A percentile compares a stretch with the other conserved stretches of the same genome.
Conservation (phyloP, 768 basidiomycete genomes). For the Rhodotorula taiwanensis region DNA sequence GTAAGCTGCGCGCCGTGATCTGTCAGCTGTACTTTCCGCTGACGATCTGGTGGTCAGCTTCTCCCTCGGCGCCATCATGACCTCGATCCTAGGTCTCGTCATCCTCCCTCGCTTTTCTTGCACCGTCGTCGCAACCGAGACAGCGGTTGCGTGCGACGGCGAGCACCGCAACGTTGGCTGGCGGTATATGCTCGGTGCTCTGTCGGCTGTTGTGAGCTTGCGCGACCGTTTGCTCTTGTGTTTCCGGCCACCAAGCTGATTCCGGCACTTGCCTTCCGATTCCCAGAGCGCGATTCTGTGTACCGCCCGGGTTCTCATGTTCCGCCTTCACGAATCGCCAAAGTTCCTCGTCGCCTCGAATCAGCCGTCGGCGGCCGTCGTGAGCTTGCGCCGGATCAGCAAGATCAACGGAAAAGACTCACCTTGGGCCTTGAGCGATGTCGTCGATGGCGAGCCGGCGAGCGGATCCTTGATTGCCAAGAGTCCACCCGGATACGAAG, state of each 20-base stretch:
- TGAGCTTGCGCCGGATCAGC: slow-evolving; percentile 75
- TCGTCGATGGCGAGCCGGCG: slow-evolving; percentile 47
- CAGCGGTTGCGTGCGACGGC: slow-evolving; percentile 55
- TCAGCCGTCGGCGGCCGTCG: slow-evolving; percentile 72
- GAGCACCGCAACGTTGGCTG: slow-evolving; percentile 72
- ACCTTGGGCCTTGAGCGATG: slow-evolving; percentile 63
- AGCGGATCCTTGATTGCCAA: not conserved
- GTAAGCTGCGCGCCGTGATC: slow-evolving; percentile 16
- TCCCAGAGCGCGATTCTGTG: slow-evolving; percentile 88
- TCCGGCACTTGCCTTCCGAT: no score
- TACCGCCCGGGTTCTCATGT: slow-evolving; percentile 74
- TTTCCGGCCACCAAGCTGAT: no score
- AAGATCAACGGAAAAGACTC: slow-evolving; percentile 74
- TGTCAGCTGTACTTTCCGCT: not conserved
- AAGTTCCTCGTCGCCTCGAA: slow-evolving; percentile 74
- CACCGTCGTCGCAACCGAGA: not conserved
- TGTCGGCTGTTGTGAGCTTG: slow-evolving; percentile 71
- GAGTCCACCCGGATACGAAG: slow-evolving; percentile 32
- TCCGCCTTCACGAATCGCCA: slow-evolving; percentile 89
- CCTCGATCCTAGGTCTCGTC: slow-evolving; percentile 69
- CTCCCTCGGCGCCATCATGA: slow-evolving; percentile 79
- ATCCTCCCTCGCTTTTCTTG: slow-evolving; percentile 62
- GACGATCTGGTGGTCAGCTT: slow-evolving; percentile 49
- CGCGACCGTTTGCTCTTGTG: not conserved
- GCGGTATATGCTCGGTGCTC: slow-evolving; percentile 69